A percentile compares a stretch with the other conserved stretches of the same genome.
These are phyloP conservation scores for Colletotrichum sublineola DNA, from an alignment of 2,329 filamentous ascomycete species.

Conservation along the genomic window DNA sequence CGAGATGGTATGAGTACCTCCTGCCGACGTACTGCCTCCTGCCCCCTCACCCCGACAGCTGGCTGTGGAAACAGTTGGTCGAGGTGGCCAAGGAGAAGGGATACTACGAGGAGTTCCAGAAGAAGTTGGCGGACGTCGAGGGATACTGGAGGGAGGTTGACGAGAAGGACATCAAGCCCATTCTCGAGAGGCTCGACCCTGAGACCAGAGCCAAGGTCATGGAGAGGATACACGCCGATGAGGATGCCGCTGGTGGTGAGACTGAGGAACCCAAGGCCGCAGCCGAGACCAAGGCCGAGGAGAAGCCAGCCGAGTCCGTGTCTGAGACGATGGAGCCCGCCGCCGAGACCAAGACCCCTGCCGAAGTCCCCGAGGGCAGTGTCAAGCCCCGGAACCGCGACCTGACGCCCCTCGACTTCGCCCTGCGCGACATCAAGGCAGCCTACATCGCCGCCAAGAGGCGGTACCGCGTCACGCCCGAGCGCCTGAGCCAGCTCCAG, in stretches of 20 bases:
- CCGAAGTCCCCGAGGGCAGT: slow-evolving; percentile 45
- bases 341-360: slow-evolving; percentile 33
- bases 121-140: slow-evolving; percentile 81
- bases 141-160: slow-evolving; percentile 88
- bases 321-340: slow-evolving; percentile 26
- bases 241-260: slow-evolving; percentile 42
- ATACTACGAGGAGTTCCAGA: slow-evolving; percentile 76
- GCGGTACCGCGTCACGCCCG: slow-evolving; percentile 81
- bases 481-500: slow-evolving; percentile 81
- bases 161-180: slow-evolving; percentile 82
- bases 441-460: slow-evolving; percentile 88
- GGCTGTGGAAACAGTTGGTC: slow-evolving; percentile 84
- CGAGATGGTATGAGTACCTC: slow-evolving; percentile 96
- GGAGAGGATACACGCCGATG: slow-evolving; percentile 66
- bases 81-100: slow-evolving; percentile 81
- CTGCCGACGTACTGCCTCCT: slow-evolving; percentile 94
- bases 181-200: slow-evolving; percentile 72
- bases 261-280: slow-evolving; percentile 46
- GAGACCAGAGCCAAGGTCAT: slow-evolving; percentile 73
- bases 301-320: slow-evolving; percentile 39
- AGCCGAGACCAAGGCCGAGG: slow-evolving; percentile 44
- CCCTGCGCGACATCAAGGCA: slow-evolving; percentile 80
- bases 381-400: slow-evolving; percentile 58
- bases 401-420: slow-evolving; percentile 69
- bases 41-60: slow-evolving; percentile 91